These are phyloP conservation scores for Candida maris DNA, from an alignment of 805 yeast genomes.

Conservation along the genomic window DNA sequence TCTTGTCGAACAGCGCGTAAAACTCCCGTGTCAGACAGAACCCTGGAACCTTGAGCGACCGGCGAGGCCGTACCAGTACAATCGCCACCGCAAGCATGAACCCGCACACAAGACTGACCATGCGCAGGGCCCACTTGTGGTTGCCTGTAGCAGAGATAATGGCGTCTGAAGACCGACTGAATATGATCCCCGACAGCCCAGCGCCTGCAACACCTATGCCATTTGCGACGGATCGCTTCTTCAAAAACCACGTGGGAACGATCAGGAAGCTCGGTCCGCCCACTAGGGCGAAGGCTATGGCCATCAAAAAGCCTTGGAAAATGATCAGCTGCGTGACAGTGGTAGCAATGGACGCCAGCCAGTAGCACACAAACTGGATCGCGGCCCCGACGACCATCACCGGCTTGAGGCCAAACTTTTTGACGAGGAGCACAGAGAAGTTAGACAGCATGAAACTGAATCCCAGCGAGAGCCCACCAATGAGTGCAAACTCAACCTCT, in stretches of 20 bases:
- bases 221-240: conserved; percentile 41
- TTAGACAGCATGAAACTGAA: conserved; percentile 65
- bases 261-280: conserved; percentile 34
- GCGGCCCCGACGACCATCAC: conserved; percentile 42
- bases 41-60: conserved; percentile 19
- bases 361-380: conserved; percentile 37
- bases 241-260: conserved; percentile 49
- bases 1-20: conserved; percentile 11
- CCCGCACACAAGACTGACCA: conserved; percentile 35
- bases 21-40: conserved; percentile 20
- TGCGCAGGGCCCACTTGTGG: conserved; percentile 46
- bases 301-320: conserved; percentile 46
- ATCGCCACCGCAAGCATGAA: conserved; percentile 19
- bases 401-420: conserved; percentile 46
- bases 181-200: conserved; percentile 51
- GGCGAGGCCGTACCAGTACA: conserved; percentile 21
- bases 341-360: conserved; percentile 43
- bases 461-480: conserved; percentile 52
- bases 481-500: conserved; percentile 48
- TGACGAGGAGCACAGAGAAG: conserved; percentile 43
- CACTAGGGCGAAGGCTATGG: conserved; percentile 41
- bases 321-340: conserved; percentile 43
- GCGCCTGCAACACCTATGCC: conserved; percentile 50
- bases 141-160: conserved; percentile 39
- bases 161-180: conserved; percentile 39